Base-by-base conservation (phyloP, 495 filamentous ascomycete genomes). In the Podospora conica region DNA sequence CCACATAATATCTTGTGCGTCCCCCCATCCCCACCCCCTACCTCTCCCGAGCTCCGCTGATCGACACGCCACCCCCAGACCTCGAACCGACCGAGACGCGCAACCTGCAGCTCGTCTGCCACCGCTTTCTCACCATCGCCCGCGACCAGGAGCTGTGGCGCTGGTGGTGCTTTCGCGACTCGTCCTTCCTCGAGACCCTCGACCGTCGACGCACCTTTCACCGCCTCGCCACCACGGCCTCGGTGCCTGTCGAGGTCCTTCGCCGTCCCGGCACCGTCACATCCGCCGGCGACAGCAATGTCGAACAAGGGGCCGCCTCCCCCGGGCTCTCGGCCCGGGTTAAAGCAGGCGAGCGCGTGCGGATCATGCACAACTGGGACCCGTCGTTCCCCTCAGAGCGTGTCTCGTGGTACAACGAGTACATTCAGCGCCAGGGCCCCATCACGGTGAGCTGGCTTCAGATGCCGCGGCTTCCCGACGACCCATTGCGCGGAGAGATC, bases 401-500 rank as follows among this genome's bases (percentile, higher is more conserved):
- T 48, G 80, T 90, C 15, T 85, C 90, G 60, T 97, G 91, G 88
- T 97, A 96, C 69, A 85, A 88, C 60, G 93, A 97, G 76, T 97
- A 91, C 74, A 89, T 94, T 67, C 91, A 92, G 25, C 83, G 92
- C 23, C 84, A 95, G 78, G 92, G 85, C 0, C 88, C 90, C 0
- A 83, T 92, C 28, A 83, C 82, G 7, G 77, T 91, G 28, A 89
- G 82, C 69, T 97, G 92, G 92, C 79, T 94, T 57, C 85, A 91
- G 69, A 81, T 86, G 60, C 63, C 70, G 12, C 64, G 57, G 40
- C 4, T 48, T 12, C 4, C 40, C 23, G 55, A 31, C n/a, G 68
- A 75, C 1, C 73, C 69, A 22, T 64, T 75, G 9, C 31, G 71
- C 7, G 67, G 64, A 11, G 74, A 79, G 63, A 67, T 77, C 28